A percentile compares a stretch with the other conserved stretches of the same genome.
Conservation (phyloP, 192 early-diverging fungal species). For the Podila clonocystis region DNA sequence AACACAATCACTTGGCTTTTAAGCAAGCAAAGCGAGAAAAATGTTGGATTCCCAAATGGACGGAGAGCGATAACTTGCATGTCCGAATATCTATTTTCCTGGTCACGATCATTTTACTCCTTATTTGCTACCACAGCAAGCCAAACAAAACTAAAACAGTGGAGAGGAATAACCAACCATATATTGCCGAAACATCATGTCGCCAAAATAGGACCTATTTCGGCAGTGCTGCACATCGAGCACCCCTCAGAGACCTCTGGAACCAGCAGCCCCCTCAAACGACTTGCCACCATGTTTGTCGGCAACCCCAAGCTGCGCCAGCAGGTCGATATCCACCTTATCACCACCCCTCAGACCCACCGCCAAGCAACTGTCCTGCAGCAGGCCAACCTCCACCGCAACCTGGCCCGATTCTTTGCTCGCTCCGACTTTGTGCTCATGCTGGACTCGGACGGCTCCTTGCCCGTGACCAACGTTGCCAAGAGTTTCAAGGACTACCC, state of each 20-base stretch:
- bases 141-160: too few relatives aligned
- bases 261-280: slow-evolving; percentile 25
- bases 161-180: background rate
- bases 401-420: slow-evolving; percentile 64
- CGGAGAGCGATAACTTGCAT: too few relatives aligned
- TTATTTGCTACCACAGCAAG: too few relatives aligned
- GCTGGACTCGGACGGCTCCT: slow-evolving; percentile 51
- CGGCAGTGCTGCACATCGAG: slow-evolving; percentile 59
- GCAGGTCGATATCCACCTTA: slow-evolving; percentile 60
- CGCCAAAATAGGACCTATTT: slow-evolving; percentile 56
- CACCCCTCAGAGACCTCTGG: slow-evolving; percentile 13
- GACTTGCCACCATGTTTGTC: slow-evolving; percentile 36
- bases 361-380: slow-evolving; percentile 39
- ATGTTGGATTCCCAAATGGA: too few relatives aligned
- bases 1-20: too few relatives aligned
- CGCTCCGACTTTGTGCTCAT: slow-evolving; percentile 59
- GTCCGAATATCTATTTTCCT: too few relatives aligned
- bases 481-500: slow-evolving; percentile 50
- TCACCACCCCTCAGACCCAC: slow-evolving; percentile 38
- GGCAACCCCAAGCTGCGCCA: slow-evolving; percentile 47
- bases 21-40: too few relatives aligned
- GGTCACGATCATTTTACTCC: too few relatives aligned
- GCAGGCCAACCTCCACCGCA: slow-evolving; percentile 61
- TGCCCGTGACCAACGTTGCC: slow-evolving; percentile 52
- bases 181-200: background rate